Base-by-base conservation (phyloP, 2,329 filamentous ascomycete genomes). In the Cercospora sp. region DNA sequence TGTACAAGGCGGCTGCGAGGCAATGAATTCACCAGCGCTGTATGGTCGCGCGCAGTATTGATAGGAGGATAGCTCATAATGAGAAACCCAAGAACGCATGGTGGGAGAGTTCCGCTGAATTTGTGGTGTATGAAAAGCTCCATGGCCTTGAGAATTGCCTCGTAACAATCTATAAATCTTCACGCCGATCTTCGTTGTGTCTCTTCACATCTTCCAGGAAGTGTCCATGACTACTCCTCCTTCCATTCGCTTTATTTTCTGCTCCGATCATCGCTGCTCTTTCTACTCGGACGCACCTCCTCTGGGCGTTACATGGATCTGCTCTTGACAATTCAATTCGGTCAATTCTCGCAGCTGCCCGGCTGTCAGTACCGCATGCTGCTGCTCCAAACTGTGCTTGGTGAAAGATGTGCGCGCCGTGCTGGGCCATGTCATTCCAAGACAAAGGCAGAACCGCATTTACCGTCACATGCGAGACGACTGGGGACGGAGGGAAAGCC, bases 381-480 rank as follows among this genome's bases (percentile, higher is more conserved):
- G 23, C 23, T 28, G 48, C 48, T 55, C 48, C 23, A 1, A 16
- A 30, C 48, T 0, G 1, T 28, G 48, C 8, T 2, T 3, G 20
- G 8, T 13, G 20, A 26, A 30, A 13, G 48, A 55, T 28, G 48
- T 55, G 48, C 48, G 20, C 16, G 23, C 13, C 12, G 1, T 28
- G 48, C 48, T 13, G 23, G 23, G 16, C 48, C 23, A 55, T 55
- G 48, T 55, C 48, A 55, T 36, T 59, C 28, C 36, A 36, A 51
- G 18, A 57, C 23, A 51, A 33, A 55, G 48, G 36, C 13, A 16
- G 48, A 60, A 45, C 59, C 64, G 64, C 53, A 53, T 53, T 66
- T 66, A 51, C 64, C 64, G 64, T 66, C 64, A 66, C 64, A 66
- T 66, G 59, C 40, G 20, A 42, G 13, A n/a, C 28, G 23, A n/a